These are phyloP conservation scores for Cyclanthera cordifolia DNA, from an alignment of 306 rosid species.

Conservation along the genomic window DNA sequence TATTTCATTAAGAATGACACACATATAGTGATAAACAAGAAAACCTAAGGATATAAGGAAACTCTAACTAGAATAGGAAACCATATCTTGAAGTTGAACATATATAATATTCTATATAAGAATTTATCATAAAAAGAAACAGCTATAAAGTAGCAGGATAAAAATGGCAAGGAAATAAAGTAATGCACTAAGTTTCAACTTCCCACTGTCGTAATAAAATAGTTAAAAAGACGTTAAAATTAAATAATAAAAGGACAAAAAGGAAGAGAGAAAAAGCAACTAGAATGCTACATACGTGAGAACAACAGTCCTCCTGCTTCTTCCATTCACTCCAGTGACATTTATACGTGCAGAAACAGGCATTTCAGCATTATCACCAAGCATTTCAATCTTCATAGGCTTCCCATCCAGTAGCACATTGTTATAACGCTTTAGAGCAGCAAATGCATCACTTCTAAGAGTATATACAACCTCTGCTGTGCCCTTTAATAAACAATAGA, in stretches of 20 bases:
- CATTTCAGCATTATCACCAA: slow-evolving; percentile 51
- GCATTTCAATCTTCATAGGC: slow-evolving; percentile 89
- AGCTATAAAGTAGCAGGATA: neutral
- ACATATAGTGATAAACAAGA: no score
- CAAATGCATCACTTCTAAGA: slow-evolving; percentile 91
- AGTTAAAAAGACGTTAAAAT: neutral
- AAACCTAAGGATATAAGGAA: no score
- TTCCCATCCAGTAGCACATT: slow-evolving; percentile 82
- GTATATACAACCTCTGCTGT: slow-evolving; percentile 90
- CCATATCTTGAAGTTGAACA: no score
- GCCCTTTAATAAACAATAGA: slow-evolving; percentile 37
- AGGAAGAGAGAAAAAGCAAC: neutral
- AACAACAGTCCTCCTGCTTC: slow-evolving; percentile 65
- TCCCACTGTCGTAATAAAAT: neutral
- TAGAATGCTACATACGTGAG: slow-evolving; percentile 47
- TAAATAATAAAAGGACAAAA: neutral
- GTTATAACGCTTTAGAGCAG: slow-evolving; percentile 78
- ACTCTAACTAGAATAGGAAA: no score
- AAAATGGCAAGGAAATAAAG: neutral
- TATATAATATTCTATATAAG: no score
- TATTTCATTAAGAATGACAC: no score
- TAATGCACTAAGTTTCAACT: neutral
- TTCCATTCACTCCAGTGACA: slow-evolving; percentile 71
- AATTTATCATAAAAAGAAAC: neutral
- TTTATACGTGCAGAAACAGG: slow-evolving; percentile 78